Evolutionary conservation across 306 rosid species (phyloP).

Genomic region (Pterocarpus santalinus): DNA sequence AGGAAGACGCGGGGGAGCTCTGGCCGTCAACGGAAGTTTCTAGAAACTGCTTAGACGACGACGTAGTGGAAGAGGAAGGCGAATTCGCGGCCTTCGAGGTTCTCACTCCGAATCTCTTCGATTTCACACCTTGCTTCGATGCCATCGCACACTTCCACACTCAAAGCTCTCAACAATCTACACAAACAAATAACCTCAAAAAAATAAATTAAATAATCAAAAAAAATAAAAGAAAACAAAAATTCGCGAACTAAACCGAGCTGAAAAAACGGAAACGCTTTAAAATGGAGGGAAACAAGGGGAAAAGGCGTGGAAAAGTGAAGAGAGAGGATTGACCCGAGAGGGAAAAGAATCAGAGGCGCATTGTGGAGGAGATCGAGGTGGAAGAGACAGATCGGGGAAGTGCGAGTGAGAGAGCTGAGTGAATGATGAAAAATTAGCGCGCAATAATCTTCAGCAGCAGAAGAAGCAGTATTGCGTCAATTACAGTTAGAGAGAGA

Average conservation of each 20-base stretch:
- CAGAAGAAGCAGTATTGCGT: conserved; percentile 38
- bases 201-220: neutral
- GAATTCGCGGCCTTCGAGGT: conserved; percentile 72
- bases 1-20: conserved; percentile 95
- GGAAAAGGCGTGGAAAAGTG: conserved; percentile 16
- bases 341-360: conserved; percentile 51
- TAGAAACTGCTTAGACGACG: conserved; percentile 78
- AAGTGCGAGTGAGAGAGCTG: conserved; percentile 42
- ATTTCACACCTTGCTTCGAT: conserved; percentile 66
- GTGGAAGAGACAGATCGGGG: conserved; percentile 64
- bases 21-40: conserved; percentile 70
- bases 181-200: conserved; percentile 10
- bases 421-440: conserved; percentile 17
- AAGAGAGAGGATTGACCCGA: conserved; percentile 58
- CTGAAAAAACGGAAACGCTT: conserved; percentile 1
- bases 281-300: neutral
- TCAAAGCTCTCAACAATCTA: conserved; percentile 61
- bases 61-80: conserved; percentile 83
- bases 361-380: conserved; percentile 66
- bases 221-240: neutral
- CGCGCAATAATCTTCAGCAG: conserved; percentile 14
- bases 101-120: conserved; percentile 60
- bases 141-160: conserved; percentile 67
- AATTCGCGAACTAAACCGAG: neutral
- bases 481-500: conserved; percentile 17